Base-by-base conservation (phyloP, 2,329 filamentous ascomycete species). In the Dactylellina leptospora region DNA sequence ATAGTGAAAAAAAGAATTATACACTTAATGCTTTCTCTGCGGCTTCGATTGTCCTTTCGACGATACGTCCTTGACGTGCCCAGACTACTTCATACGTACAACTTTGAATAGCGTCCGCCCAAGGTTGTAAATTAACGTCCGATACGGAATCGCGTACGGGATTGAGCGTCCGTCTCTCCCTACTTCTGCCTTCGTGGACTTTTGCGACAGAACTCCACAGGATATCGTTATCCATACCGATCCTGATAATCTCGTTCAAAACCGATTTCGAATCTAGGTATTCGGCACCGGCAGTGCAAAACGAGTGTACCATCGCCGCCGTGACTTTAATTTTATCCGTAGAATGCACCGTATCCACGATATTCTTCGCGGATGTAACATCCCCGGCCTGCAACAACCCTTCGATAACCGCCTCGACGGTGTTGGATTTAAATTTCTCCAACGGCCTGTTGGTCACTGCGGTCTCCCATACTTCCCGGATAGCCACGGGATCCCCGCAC, bases 21-120 rank as follows among this genome's bases (percentile, higher is more conserved):
- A n/a, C n/a, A n/a, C n/a, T n/a, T n/a, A n/a, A 64, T 28, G 38
- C 68, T 40, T 47, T 40, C 59, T 72, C 68, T 3, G 60, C 45
- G 45, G 36, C 30, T 16, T 47, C 59, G 22, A 72, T 18, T n/a
- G 61, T 63, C 10, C 44, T 28, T 40, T 64, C 68, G 9, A 51
- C 4, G 3, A 64, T 36, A 20, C 42, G 25, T 20, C 51, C 68
- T n/a, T 61, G 38, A 16, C 45, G 53, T 16, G 40, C 59, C 51
- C 47, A 42, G 5, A 23, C 16, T n/a, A 58, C 54, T 40, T 72
- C 68, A 47, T 63, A 38, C 16, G 53, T 59, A 59, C 68, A 72
- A 1, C n/a, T 40, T 27, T 50, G 45, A 9, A 72, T 55, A n/a
- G 53, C 68, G 3, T 40, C 38, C 13, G 68, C 59, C 68, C 68